Evolutionary conservation across 1,284 basidiomycete genomes (phyloP), one percentile per base, ranked within the genome.

Genomic region (Apiotrichum mycotoxinovorans): DNA sequence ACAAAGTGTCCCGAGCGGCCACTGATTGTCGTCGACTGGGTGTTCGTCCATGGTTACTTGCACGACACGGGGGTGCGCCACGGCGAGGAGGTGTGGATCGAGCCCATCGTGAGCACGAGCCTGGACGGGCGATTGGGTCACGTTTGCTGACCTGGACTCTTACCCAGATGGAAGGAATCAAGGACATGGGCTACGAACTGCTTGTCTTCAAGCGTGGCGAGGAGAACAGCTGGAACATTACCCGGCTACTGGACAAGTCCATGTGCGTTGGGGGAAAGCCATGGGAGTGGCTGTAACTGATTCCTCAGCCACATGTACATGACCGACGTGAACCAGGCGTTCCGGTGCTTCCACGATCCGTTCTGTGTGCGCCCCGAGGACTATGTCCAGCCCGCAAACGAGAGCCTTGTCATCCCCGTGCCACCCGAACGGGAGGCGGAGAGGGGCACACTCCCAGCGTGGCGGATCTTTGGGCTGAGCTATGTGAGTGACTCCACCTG

Each of bases 401-500:
- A 22, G 57, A 54, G 17, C 60, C 73, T 52, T 53, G 70, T 41
- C 56, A 56, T n/a, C 38, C 59, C 11, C 54, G 25, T 75, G 7
- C 65, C 67, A 14, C 57, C 66, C 15, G 62, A 66, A 14, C 5
- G 30, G 30, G 7, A 30, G 5, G 12, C 5, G 7, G 69, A 73
- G 51, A 56, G 62, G 17, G 71, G 73, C 9, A 61, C 59, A 23
- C 72, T 74, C 18, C 74, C 74, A 1, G 52, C 71, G 0, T 76
- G 69, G 70, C 63, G 65, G 17, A 38, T 77, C 37, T 66, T 69
- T 37, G 63, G 70, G 0, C 61, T 70, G 12, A 69, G 68, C 47
- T 75, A 70, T 54, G 74, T 73, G 58, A 63, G 73, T 66, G n/a
- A n/a, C n/a, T n/a, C n/a, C n/a, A n/a, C n/a, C n/a, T 8, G 18